Conservation (phyloP, 202 grass and related monocot species). For the Hordeum pubiflorum region DNA sequence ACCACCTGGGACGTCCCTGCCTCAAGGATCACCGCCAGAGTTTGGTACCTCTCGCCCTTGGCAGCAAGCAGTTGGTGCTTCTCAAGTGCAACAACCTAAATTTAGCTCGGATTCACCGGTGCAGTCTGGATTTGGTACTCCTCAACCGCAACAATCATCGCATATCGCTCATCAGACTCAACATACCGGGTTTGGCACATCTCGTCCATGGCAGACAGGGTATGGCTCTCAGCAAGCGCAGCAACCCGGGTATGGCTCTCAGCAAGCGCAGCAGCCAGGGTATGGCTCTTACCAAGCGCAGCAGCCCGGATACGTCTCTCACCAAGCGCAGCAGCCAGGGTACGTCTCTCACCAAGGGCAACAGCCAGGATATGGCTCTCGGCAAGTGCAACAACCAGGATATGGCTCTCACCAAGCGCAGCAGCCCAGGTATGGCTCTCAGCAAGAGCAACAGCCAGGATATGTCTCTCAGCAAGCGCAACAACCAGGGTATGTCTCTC, state of each 20-base stretch:
- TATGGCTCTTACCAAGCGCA: too few species aligned
- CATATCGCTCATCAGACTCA: background rate
- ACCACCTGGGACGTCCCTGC: background rate
- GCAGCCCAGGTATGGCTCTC: too few species aligned
- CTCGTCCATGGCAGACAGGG: background rate
- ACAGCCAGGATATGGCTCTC: too few species aligned
- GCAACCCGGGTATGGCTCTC: too few species aligned
- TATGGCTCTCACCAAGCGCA: too few species aligned
- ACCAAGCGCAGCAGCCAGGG: too few species aligned
- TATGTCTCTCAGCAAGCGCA: background rate
- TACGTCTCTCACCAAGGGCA: too few species aligned
- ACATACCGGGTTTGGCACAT: background rate
- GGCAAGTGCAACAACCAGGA: too few species aligned
- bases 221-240: background rate
- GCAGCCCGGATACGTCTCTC: too few species aligned
- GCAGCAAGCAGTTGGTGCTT: background rate
- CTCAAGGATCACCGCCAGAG: background rate
- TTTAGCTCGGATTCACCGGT: background rate
- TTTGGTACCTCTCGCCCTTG: background rate
- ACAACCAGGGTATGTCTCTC: background rate
- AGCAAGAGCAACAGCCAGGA: too few species aligned
- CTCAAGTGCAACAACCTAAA: background rate
- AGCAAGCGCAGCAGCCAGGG: too few species aligned
- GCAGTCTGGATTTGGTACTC: background rate
- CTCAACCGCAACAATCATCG: too few species aligned